Evolutionary conservation across 495 filamentous ascomycete species (phyloP).

Genomic region (Daldinia grandis): DNA sequence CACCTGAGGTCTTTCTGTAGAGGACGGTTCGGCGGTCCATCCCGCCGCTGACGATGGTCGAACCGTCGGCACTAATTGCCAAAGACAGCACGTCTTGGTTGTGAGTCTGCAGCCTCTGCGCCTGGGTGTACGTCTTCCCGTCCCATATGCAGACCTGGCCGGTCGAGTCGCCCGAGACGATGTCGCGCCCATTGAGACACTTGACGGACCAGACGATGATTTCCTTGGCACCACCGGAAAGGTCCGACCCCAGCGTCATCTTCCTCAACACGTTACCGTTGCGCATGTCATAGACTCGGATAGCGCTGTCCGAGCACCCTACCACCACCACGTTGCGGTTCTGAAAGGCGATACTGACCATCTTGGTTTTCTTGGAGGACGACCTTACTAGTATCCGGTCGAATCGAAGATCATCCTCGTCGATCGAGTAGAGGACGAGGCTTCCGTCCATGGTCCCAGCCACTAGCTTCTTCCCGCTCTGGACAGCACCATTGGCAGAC

Average conservation of each 20-base stretch:
- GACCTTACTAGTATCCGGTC: constrained; percentile 72
- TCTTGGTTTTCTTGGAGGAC: constrained; percentile 80
- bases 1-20: constrained; percentile 71
- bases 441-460: constrained; percentile 93
- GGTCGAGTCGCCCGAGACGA: constrained; percentile 93
- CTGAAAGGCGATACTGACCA: constrained; percentile 90
- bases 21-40: constrained; percentile 87
- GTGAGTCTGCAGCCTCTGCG: constrained; percentile 84
- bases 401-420: constrained; percentile 79
- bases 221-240: constrained; percentile 78
- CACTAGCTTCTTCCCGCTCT: constrained; percentile 74
- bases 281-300: constrained; percentile 87
- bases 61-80: constrained; percentile 78
- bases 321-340: constrained; percentile 82
- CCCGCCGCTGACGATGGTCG: constrained; percentile 86
- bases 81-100: constrained; percentile 90
- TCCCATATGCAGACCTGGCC: constrained; percentile 95
- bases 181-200: constrained; percentile 82
- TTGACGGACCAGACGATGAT: constrained; percentile 93
- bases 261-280: constrained; percentile 75
- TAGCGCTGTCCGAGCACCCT: constrained; percentile 90
- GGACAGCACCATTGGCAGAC: constrained; percentile 28
- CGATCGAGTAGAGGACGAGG: constrained; percentile 84
- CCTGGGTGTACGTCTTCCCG: constrained; percentile 84
- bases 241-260: constrained; percentile 84